phyloP scores from a whole-genome alignment of 139 green algal species.

The Asterochloris erici region DNA sequence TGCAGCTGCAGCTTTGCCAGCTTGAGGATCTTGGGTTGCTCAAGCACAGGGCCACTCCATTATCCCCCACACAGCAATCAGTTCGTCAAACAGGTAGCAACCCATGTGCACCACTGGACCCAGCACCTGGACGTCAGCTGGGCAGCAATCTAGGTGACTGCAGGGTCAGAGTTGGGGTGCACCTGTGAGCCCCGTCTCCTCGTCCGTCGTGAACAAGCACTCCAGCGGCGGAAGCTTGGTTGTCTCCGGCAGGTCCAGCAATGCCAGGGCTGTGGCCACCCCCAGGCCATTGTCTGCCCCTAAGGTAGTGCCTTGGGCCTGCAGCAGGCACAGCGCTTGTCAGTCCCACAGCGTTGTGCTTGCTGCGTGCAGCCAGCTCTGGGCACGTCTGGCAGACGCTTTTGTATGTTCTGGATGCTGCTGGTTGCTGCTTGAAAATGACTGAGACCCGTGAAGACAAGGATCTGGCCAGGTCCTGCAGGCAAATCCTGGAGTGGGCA shows the following conservation, averaged over 20 bases:
- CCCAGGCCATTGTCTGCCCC: conserved; percentile 76
- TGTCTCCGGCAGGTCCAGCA: conserved; percentile 46
- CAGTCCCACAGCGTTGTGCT: too few species aligned
- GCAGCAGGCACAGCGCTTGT: background rate
- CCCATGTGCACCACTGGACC: too few species aligned
- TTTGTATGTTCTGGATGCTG: too few species aligned
- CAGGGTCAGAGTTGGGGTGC: too few species aligned
- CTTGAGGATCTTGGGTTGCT: too few species aligned
- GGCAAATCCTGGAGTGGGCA: background rate
- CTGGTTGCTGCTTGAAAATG: background rate
- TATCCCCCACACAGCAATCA: background rate
- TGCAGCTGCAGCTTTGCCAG: too few species aligned
- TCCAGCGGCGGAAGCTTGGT: conserved; percentile 68
- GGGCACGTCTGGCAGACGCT: too few species aligned
- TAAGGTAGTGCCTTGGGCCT: conserved; percentile 66
- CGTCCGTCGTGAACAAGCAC: conserved; percentile 75
- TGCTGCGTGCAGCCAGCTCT: too few species aligned
- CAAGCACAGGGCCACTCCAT: too few species aligned
- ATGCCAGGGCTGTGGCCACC: conserved; percentile 55
- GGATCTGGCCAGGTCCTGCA: background rate
- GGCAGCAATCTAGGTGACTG: background rate
- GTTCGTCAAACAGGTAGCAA: background rate
- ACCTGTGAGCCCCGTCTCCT: conserved; percentile 67
- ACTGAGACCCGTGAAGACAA: background rate
- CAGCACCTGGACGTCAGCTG: too few species aligned